phyloP scores from a whole-genome alignment of 2,329 filamentous ascomycete species.

The Chaetomium globosum region DNA sequence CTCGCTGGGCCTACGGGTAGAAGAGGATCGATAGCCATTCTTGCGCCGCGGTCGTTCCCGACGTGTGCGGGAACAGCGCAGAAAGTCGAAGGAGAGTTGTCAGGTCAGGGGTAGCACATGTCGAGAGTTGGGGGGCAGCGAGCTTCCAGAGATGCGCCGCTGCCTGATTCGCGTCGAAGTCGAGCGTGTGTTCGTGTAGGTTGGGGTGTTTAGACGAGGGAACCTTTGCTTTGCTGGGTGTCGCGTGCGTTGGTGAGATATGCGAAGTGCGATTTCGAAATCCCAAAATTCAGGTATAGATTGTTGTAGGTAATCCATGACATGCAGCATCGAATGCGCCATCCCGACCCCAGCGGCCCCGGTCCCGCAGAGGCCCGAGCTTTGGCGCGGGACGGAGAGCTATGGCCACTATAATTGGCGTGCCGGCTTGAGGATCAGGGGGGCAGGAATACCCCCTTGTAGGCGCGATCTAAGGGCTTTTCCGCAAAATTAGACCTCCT shows the following conservation, averaged over 20 bases:
- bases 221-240: neutral
- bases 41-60: slow-evolving; percentile 36
- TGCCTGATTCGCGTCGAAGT: slow-evolving; percentile 17
- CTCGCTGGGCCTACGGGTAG: slow-evolving; percentile 89
- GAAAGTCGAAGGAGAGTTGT: slow-evolving; percentile 5
- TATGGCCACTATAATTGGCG: slow-evolving; percentile 25
- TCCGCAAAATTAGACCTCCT: no score
- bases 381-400: slow-evolving; percentile 19
- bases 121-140: slow-evolving; percentile 27
- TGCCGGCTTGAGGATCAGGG: slow-evolving; percentile 9
- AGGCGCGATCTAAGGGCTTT: neutral
- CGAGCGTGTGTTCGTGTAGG: neutral
- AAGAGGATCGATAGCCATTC: slow-evolving; percentile 84
- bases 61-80: slow-evolving; percentile 17
- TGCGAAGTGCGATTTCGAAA: neutral
- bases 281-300: slow-evolving; percentile 1
- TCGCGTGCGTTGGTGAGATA: slow-evolving; percentile 5
- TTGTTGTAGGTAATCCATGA: slow-evolving; percentile 9
- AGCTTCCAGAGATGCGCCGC: slow-evolving; percentile 19
- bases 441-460: slow-evolving; percentile 7
- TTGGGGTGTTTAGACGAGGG: neutral
- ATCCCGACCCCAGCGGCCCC: neutral
- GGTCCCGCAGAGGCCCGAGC: slow-evolving; percentile 15
- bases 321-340: neutral
- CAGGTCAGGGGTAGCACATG: slow-evolving; percentile 31